A percentile compares a stretch with the other conserved stretches of the same genome.
Conservation (phyloP, 352 stramenopile species). For the Phytophthora sp. region DNA sequence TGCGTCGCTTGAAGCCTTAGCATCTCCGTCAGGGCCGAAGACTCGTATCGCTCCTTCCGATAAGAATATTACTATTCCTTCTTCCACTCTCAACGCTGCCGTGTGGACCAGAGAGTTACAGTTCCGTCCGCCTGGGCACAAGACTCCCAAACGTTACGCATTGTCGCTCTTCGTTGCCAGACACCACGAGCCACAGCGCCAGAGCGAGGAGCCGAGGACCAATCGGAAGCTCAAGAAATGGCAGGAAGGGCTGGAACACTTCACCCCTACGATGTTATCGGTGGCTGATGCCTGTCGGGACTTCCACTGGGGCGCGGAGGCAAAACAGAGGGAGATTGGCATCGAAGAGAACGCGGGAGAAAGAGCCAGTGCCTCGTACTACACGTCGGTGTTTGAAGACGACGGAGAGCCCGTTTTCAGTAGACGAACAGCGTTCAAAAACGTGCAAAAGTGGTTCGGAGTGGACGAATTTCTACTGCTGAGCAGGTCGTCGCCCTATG, state of each 20-base stretch:
- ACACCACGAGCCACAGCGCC: not conserved
- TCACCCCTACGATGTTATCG: slow-evolving; percentile 80
- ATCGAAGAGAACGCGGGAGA: slow-evolving; percentile 5
- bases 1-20: slow-evolving; percentile 45
- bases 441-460: slow-evolving; percentile 72
- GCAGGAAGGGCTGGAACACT: slow-evolving; percentile 73
- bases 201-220: not conserved
- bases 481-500: slow-evolving; percentile 33
- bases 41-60: no score
- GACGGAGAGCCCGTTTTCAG: slow-evolving; percentile 35
- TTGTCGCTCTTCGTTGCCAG: slow-evolving; percentile 53
- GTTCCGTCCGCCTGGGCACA: slow-evolving; percentile 27
- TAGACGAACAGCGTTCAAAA: slow-evolving; percentile 38
- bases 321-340: not conserved
- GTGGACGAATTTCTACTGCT: slow-evolving; percentile 76
- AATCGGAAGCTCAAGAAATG: slow-evolving; percentile 51
- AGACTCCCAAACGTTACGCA: slow-evolving; percentile 44
- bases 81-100: no score
- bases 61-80: no score
- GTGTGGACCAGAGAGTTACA: slow-evolving; percentile 48
- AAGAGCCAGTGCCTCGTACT: not conserved
- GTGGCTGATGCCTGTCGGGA: slow-evolving; percentile 60
- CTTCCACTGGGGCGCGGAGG: slow-evolving; percentile 39
- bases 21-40: not conserved
- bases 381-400: slow-evolving; percentile 29